Conservation (phyloP, 331 rosid species). For the Pyrus hybrid region DNA sequence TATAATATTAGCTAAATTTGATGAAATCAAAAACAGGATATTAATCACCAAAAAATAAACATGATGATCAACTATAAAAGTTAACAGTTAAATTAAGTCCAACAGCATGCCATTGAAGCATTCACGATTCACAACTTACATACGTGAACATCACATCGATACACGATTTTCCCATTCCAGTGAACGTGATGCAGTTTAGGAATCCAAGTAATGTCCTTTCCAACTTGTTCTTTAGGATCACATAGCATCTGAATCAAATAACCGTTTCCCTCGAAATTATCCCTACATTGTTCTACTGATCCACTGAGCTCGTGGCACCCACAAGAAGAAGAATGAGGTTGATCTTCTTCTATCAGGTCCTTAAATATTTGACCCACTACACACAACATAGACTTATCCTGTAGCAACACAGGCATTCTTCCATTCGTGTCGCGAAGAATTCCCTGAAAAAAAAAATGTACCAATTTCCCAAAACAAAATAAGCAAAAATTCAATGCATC, state of each 20-base stretch:
- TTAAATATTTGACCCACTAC: conserved; percentile 41
- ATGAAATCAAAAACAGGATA: conserved; percentile 18
- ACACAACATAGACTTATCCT: conserved; percentile 54
- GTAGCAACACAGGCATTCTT: conserved; percentile 59
- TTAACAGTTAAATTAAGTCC: neutral
- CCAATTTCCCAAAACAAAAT: neutral
- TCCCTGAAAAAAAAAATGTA: conserved; percentile 37
- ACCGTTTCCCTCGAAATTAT: conserved; percentile 28
- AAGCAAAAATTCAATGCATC: neutral
- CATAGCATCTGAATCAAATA: conserved; percentile 42
- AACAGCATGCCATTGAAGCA: conserved; percentile 20
- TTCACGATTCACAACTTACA: conserved; percentile 53
- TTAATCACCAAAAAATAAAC: conserved; percentile 14
- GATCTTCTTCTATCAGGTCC: conserved; percentile 16
- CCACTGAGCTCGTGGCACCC: conserved; percentile 38
- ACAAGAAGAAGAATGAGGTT: conserved; percentile 15
- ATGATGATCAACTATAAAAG: neutral
- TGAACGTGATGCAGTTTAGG: conserved; percentile 76
- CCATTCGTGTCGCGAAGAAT: conserved; percentile 38
- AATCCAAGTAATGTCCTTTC: conserved; percentile 33
- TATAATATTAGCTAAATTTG: conserved; percentile 63
- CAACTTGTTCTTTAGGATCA: conserved; percentile 39
- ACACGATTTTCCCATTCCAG: conserved; percentile 63
- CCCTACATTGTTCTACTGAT: conserved; percentile 36
- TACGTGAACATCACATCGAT: conserved; percentile 85